A percentile compares a stretch with the other conserved stretches of the same genome.
Conservation (phyloP, 148 eudicot species). For the Rhododendron molle region DNA sequence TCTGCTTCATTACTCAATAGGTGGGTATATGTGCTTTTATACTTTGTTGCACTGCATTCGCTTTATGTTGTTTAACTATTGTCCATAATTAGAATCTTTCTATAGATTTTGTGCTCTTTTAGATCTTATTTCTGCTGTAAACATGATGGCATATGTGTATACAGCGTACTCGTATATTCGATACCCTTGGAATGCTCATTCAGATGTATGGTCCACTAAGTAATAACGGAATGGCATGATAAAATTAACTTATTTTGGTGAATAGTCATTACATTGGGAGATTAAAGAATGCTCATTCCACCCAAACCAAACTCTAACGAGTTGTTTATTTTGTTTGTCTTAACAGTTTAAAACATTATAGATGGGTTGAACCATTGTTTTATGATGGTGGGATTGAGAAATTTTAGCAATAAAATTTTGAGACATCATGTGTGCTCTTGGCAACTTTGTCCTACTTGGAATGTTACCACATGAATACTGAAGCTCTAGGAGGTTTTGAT, state of each 20-base stretch:
- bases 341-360: neutral
- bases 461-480: neutral
- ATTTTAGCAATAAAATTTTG: neutral
- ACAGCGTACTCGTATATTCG: neutral
- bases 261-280: neutral
- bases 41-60: neutral
- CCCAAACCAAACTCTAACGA: neutral
- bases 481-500: neutral
- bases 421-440: neutral
- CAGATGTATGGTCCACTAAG: neutral
- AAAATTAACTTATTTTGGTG: neutral
- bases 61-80: neutral
- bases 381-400: neutral
- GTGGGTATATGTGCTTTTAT: constrained; percentile 26
- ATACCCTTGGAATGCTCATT: neutral
- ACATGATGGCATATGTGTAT: neutral
- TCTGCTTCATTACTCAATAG: constrained; percentile 88
- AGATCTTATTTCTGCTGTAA: neutral
- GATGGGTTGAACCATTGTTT: neutral
- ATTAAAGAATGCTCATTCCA: neutral
- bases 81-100: neutral
- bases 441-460: neutral
- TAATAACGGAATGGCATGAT: neutral
- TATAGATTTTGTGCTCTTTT: neutral
- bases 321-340: neutral